phyloP scores from a whole-genome alignment of 169 alveolate genomes.

The Plasmodium yoelii region DNA sequence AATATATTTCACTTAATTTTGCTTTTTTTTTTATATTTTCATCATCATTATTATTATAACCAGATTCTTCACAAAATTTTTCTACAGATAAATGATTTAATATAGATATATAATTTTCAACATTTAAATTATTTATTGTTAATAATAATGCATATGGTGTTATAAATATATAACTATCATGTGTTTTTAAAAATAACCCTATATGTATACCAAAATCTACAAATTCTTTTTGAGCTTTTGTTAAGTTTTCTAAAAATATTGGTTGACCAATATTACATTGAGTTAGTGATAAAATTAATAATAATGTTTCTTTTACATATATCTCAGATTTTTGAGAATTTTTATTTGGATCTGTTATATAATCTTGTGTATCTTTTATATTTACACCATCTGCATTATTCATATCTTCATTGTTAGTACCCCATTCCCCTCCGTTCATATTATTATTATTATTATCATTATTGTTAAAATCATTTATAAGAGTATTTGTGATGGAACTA shows the following conservation, averaged over 20 bases:
- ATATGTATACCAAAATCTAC: conserved; percentile 81
- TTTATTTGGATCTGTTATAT: conserved; percentile 37
- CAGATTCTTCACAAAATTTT: conserved; percentile 9
- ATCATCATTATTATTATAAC: conserved; percentile 1
- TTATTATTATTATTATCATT: not conserved
- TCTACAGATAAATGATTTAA: conserved; percentile 41
- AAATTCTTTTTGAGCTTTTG: conserved; percentile 86
- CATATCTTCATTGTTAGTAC: not conserved
- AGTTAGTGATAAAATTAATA: conserved; percentile 81
- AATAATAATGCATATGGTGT: conserved; percentile 79
- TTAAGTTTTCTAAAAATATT: conserved; percentile 73
- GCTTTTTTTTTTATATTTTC: not conserved
- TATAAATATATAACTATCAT: conserved; percentile 63
- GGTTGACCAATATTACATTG: conserved; percentile 86
- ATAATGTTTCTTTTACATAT: conserved; percentile 80
- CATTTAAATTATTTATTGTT: conserved; percentile 55
- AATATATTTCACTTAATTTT: conserved; percentile 42
- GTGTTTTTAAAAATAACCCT: conserved; percentile 81
- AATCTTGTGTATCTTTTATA: not conserved
- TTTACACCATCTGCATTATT: not conserved
- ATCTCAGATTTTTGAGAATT: conserved; percentile 60
- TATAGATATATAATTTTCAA: conserved; percentile 34
- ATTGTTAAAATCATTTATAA: too few species aligned
- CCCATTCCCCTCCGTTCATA: not conserved
- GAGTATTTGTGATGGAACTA: too few species aligned